A percentile compares a stretch with the other conserved stretches of the same genome.
These are phyloP conservation scores for Trametes meyenii DNA, from an alignment of 768 basidiomycete species.

Conservation along the genomic window DNA sequence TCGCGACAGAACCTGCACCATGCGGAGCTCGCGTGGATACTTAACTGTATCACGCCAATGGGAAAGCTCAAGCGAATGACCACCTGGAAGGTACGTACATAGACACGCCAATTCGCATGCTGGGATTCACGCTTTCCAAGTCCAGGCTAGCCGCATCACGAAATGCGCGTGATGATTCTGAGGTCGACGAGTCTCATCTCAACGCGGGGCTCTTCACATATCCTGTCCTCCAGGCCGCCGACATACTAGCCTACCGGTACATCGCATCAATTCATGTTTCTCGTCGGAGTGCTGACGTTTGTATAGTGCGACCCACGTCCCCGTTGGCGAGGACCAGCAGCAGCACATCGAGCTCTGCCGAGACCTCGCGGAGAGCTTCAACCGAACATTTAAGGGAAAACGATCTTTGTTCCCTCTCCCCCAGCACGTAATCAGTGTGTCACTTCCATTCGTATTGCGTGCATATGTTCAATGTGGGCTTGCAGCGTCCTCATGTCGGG, in stretches of 20 bases:
- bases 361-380: slow-evolving; percentile 84
- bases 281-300: neutral
- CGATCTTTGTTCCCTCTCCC: slow-evolving; percentile 71
- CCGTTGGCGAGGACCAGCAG: slow-evolving; percentile 94
- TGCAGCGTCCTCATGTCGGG: slow-evolving; percentile 75
- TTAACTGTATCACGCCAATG: slow-evolving; percentile 82
- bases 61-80: slow-evolving; percentile 90
- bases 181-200: slow-evolving; percentile 79
- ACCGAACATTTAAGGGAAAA: slow-evolving; percentile 58
- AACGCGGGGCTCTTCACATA: slow-evolving; percentile 90
- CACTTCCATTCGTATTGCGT: neutral
- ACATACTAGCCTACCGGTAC: slow-evolving; percentile 85
- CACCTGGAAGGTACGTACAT: slow-evolving; percentile 82
- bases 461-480: neutral
- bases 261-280: slow-evolving; percentile 22
- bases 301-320: slow-evolving; percentile 84
- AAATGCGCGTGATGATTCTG: slow-evolving; percentile 73
- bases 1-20: slow-evolving; percentile 73
- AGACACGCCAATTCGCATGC: neutral
- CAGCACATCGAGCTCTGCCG: slow-evolving; percentile 92
- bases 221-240: slow-evolving; percentile 91
- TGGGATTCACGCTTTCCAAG: slow-evolving; percentile 41
- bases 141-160: slow-evolving; percentile 73
- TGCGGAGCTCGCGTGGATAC: slow-evolving; percentile 86
- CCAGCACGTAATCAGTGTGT: slow-evolving; percentile 71